phyloP scores from a whole-genome alignment of 108 stramenopile species.

The Cyclotella sp. region DNA sequence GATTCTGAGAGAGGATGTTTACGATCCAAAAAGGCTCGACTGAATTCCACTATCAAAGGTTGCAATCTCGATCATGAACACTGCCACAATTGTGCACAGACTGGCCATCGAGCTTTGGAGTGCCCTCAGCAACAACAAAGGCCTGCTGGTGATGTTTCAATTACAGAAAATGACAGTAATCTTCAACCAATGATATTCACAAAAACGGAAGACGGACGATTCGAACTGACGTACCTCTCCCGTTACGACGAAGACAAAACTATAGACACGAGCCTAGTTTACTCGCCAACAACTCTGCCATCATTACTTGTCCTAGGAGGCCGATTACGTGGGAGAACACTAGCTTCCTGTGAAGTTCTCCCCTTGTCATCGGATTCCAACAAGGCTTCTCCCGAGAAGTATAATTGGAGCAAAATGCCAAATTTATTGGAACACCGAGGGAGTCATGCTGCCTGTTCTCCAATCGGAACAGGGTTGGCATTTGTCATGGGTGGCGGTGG shows the following conservation, averaged over 20 bases:
- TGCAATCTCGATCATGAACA: constrained; percentile 39
- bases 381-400: not conserved
- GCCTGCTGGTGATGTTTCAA: not conserved
- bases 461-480: constrained; percentile 20
- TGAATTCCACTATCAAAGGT: constrained; percentile 13
- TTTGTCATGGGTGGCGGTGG: constrained; percentile 42
- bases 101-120: constrained; percentile 37
- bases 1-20: constrained; percentile 45
- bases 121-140: constrained; percentile 17
- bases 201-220: constrained; percentile 1
- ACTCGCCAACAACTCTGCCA: not conserved
- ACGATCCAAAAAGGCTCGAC: constrained; percentile 21
- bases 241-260: constrained; percentile 4
- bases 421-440: constrained; percentile 39
- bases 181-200: constrained; percentile 17
- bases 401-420: constrained; percentile 25
- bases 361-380: constrained; percentile 11
- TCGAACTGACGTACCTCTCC: not conserved
- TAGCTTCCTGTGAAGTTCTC: constrained; percentile 37
- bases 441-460: constrained; percentile 37
- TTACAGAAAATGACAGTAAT: not conserved
- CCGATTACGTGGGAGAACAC: constrained; percentile 33
- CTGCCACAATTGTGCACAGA: constrained; percentile 33
- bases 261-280: not conserved
- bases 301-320: constrained; percentile 42